phyloP scores from a whole-genome alignment of 2,329 filamentous ascomycete genomes.

The Pseudogymnoascus sp. region DNA sequence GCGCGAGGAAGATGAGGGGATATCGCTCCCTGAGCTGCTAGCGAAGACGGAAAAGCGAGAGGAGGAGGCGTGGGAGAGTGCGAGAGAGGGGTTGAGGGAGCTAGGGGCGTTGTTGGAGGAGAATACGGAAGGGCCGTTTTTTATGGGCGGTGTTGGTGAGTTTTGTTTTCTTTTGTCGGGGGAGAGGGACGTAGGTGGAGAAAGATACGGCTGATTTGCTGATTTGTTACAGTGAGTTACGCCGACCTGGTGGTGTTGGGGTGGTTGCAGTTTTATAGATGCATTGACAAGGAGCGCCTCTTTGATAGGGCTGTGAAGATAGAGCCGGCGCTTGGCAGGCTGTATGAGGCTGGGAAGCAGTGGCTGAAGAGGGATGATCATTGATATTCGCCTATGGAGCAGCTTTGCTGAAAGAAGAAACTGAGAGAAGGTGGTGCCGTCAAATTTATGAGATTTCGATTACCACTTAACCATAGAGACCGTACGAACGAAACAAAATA shows the following conservation, averaged over 20 bases:
- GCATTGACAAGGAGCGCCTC: constrained; percentile 30
- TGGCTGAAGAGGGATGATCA: constrained; percentile 23
- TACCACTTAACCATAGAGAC: neutral
- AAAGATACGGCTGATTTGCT: neutral
- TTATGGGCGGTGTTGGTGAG: constrained; percentile 44
- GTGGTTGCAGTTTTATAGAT: constrained; percentile 38
- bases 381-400: constrained; percentile 5
- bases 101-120: constrained; percentile 25
- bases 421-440: neutral
- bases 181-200: neutral
- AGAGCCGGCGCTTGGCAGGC: constrained; percentile 15
- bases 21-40: constrained; percentile 42
- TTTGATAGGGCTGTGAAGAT: constrained; percentile 34
- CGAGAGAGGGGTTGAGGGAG: constrained; percentile 41
- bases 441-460: neutral
- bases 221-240: constrained; percentile 35
- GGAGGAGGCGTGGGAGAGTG: constrained; percentile 42
- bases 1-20: constrained; percentile 43
- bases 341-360: constrained; percentile 18
- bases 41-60: constrained; percentile 39
- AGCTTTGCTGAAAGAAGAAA: neutral
- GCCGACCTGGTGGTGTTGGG: constrained; percentile 52
- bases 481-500: neutral
- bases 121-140: constrained; percentile 51
- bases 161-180: neutral